These are phyloP conservation scores for Auricularia cornea DNA, from an alignment of 768 basidiomycete genomes.

Conservation along the genomic window DNA sequence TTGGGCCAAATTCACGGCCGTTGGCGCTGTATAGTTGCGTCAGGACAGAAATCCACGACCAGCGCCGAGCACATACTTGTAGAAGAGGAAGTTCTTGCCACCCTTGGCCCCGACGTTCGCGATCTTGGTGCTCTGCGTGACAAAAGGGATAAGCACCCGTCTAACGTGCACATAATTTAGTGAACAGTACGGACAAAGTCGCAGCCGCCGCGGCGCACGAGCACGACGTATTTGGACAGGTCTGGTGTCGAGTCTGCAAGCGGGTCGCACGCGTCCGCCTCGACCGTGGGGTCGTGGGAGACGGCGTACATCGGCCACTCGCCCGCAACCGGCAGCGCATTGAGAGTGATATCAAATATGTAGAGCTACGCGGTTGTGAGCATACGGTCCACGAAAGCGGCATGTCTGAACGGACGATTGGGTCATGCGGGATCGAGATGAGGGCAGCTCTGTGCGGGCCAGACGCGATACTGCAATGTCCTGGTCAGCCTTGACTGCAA, in stretches of 20 bases:
- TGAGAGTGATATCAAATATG: neutral
- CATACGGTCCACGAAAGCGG: too few relatives aligned
- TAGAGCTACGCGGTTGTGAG: neutral
- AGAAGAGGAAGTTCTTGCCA: constrained; percentile 8
- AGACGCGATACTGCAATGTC: too few relatives aligned
- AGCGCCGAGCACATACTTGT: neutral
- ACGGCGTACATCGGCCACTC: constrained; percentile 24
- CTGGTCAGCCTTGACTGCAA: too few relatives aligned
- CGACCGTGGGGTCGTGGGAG: constrained; percentile 18
- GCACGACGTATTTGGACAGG: constrained; percentile 21
- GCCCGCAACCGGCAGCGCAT: constrained; percentile 17
- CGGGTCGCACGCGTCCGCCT: constrained; percentile 22
- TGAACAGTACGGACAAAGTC: constrained; percentile 14
- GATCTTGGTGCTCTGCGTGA: constrained; percentile 11
- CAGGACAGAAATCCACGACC: too few relatives aligned
- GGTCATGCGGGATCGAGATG: neutral
- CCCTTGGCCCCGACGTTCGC: constrained; percentile 13
- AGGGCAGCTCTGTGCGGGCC: too few relatives aligned
- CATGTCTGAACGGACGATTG: constrained; percentile 17
- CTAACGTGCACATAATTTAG: too few relatives aligned
- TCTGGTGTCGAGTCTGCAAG: constrained; percentile 21
- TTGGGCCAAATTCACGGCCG: neutral
- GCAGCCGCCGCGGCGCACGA: constrained; percentile 28
- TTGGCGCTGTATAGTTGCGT: too few relatives aligned
- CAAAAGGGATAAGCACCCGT: too few relatives aligned